Evolutionary conservation across 495 filamentous ascomycete genomes (phyloP).

Genomic region (Penicillium silybi): DNA sequence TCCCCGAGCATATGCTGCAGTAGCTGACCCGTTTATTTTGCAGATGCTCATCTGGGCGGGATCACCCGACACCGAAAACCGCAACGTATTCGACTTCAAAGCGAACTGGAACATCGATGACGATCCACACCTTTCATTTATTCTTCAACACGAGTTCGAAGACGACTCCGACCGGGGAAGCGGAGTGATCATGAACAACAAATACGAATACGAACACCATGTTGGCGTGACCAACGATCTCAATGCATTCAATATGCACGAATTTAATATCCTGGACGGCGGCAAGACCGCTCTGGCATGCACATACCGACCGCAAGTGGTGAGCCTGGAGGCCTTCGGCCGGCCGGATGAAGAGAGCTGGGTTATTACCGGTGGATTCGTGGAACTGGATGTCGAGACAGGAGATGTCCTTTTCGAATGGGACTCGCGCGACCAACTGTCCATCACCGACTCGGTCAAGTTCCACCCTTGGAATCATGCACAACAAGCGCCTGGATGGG

Average conservation of each 20-base stretch:
- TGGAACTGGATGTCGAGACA: conserved; percentile 38
- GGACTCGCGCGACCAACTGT: conserved; percentile 36
- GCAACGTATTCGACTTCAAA: conserved; percentile 34
- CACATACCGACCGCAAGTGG: conserved; percentile 35
- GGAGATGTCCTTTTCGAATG: conserved; percentile 41
- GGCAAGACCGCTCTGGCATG: conserved; percentile 36
- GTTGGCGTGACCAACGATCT: conserved; percentile 29
- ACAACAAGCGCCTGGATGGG: conserved; percentile 29
- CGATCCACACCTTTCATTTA: conserved; percentile 37
- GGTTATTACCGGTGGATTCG: conserved; percentile 32
- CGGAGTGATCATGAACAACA: conserved; percentile 24
- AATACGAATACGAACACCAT: conserved; percentile 30
- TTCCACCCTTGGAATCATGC: not conserved
- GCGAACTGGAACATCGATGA: conserved; percentile 26
- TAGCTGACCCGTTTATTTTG: not conserved
- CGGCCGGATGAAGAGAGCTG: conserved; percentile 24
- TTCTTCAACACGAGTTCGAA: conserved; percentile 33
- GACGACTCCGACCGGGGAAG: conserved; percentile 14
- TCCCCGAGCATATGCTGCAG: not conserved
- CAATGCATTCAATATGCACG: conserved; percentile 39
- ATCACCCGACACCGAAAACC: conserved; percentile 22
- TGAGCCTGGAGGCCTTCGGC: conserved; percentile 34
- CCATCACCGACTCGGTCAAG: conserved; percentile 20
- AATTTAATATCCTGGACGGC: conserved; percentile 37
- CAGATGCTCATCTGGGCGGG: conserved; percentile 35